A percentile compares a stretch with the other conserved stretches of the same genome.
Conservation (phyloP, 805 yeast species). For the Brettanomyces anomalus region DNA sequence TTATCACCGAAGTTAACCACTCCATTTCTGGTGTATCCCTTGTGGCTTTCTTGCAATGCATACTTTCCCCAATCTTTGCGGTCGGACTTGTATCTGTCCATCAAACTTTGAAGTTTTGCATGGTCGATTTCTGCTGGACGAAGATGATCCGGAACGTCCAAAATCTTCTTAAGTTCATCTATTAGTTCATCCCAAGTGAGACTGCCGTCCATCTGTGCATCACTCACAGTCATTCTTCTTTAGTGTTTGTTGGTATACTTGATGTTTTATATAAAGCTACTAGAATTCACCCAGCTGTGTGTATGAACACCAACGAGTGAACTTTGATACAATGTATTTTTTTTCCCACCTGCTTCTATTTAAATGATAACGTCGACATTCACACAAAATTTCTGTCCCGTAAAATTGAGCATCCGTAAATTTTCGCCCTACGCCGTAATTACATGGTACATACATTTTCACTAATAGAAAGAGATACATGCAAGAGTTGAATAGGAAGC, state of each 20-base stretch:
- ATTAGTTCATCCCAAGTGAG: constrained; percentile 24
- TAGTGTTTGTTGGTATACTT: background rate
- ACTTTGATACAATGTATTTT: no score
- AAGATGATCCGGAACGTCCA: constrained; percentile 25
- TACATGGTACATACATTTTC: no score
- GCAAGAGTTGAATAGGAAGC: no score
- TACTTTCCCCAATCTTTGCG: constrained; percentile 49
- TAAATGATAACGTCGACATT: no score
- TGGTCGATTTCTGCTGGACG: constrained; percentile 43
- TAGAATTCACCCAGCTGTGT: no score
- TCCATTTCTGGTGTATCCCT: constrained; percentile 62
- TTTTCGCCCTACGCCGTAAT: no score
- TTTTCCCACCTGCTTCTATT: no score
- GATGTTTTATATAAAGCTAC: background rate
- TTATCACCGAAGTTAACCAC: constrained; percentile 60
- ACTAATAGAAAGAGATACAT: no score
- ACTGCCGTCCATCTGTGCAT: background rate
- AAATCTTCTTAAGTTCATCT: constrained; percentile 22
- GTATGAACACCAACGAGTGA: no score
- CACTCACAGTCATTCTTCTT: no score
- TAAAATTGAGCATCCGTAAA: no score
- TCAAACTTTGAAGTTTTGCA: constrained; percentile 31
- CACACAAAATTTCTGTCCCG: no score
- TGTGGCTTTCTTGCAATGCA: constrained; percentile 43
- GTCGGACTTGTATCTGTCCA: constrained; percentile 39